These are phyloP conservation scores for Pseudogymnoascus sp. DNA, from an alignment of 2,329 filamentous ascomycete species.

Conservation along the genomic window DNA sequence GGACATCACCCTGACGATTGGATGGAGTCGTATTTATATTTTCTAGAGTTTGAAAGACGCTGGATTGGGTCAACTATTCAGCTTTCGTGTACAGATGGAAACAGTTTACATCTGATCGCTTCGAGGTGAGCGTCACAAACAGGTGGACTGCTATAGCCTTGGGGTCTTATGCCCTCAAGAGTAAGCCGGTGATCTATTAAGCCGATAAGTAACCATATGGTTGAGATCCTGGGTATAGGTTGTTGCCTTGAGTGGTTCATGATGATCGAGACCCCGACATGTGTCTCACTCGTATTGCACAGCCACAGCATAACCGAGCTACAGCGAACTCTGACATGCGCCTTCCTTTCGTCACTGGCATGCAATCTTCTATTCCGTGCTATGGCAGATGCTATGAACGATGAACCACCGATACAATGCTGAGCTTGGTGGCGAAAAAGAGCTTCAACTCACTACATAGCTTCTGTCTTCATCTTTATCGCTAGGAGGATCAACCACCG, in stretches of 20 bases:
- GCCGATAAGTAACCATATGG: background rate
- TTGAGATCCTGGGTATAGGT: background rate
- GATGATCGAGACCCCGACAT: background rate
- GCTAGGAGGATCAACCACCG: background rate
- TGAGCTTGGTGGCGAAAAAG: no score
- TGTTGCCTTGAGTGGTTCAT: background rate
- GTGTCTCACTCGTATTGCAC: background rate
- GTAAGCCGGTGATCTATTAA: background rate
- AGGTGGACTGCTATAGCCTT: background rate
- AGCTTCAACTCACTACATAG: constrained; percentile 15
- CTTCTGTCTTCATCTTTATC: background rate
- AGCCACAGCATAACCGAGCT: background rate
- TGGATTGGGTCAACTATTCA: background rate
- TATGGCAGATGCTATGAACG: no score
- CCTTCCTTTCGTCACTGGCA: no score
- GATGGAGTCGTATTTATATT: background rate
- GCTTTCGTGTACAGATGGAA: background rate
- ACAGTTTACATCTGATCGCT: background rate
- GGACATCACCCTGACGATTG: background rate
- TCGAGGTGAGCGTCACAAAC: background rate
- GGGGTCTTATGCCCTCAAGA: background rate
- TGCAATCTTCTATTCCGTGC: no score
- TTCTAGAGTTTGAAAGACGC: background rate
- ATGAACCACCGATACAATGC: no score
- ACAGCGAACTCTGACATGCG: background rate